Evolutionary conservation across 1,139 yeast species (phyloP), one percentile per base, ranked within the genome.

Genomic region (Hyphopichia fennica): DNA sequence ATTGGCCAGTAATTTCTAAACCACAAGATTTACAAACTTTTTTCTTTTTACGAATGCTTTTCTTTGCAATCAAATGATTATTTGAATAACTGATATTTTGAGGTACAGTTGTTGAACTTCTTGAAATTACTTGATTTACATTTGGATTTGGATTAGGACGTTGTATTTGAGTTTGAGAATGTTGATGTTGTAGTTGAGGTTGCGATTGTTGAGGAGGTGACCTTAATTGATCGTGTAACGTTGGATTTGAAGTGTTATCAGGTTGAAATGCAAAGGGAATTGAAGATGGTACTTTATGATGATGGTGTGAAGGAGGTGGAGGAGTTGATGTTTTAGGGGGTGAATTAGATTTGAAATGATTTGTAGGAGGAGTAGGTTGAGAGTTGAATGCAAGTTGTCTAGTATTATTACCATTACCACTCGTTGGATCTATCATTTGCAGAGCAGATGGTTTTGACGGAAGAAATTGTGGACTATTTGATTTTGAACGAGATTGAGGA

Each of bases 1-100:
- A 83, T 50, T 88, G 93, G 9, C 95, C 95, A 1, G 84, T 75
- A 34, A 90, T 87, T 27, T 81, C 81, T 38, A 74, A 63, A 2
- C 76, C 76, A 66, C 97, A 90, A 38, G 75, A 72, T 29, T 77
- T 70, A 63, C 96, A 87, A 14, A 63, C 53, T 48, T 78, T 70
- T 39, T 63, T 58, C 38, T 55, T 63, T 46, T 64, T 68, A 35
- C 57, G 54, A 23, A 54, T 41, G 22, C 55, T 53, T 44, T 45
- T 43, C 27, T 42, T 41, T 34, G 32, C 30, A 23, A 11, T 47
- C 11, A 36, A 17, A 25, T 34, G 34, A 23, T 37, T 36, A 19
- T 32, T 34, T 9, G 9, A 8, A 25, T n/a, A n/a, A n/a, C n/a
- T n/a, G 11, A 23, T 23, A 35, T 10, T 34, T 30, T 36, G 35